A percentile compares a stretch with the other conserved stretches of the same genome.
These are phyloP conservation scores for Ogataea trehalophila DNA, from an alignment of 805 yeast genomes.

Conservation along the genomic window DNA sequence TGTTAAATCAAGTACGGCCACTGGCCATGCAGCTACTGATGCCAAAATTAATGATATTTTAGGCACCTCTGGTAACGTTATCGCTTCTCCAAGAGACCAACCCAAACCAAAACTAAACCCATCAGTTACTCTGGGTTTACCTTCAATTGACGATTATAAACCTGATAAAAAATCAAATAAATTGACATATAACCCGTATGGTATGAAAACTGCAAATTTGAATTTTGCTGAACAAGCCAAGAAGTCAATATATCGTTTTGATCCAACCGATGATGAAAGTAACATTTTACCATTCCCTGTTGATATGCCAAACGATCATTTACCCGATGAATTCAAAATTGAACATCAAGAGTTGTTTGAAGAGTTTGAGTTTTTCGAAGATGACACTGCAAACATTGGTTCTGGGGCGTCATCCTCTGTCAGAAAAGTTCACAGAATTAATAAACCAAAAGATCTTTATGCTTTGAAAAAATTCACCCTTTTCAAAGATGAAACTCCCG, in stretches of 20 bases:
- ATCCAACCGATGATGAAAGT: conserved; percentile 34
- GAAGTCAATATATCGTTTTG: conserved; percentile 10
- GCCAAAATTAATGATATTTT: conserved; percentile 17
- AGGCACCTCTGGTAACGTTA: conserved; percentile 20
- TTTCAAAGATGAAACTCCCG: conserved; percentile 60
- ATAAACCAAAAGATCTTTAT: conserved; percentile 43
- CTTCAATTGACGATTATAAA: conserved; percentile 26
- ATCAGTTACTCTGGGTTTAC: conserved; percentile 22
- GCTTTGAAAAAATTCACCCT: conserved; percentile 68
- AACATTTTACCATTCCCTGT: conserved; percentile 61
- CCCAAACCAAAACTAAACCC: conserved; percentile 7
- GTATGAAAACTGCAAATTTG: conserved; percentile 35
- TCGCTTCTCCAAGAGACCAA: conserved; percentile 20
- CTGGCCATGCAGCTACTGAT: conserved; percentile 11
- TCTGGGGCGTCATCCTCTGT: conserved; percentile 76
- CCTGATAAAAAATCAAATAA: conserved; percentile 24
- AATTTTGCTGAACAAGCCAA: neutral
- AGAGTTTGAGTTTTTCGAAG: conserved; percentile 45
- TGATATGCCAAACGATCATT: conserved; percentile 60
- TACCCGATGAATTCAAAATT: conserved; percentile 56
- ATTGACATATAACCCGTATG: conserved; percentile 64
- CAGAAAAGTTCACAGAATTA: conserved; percentile 40
- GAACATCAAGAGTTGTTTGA: conserved; percentile 49
- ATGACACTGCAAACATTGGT: conserved; percentile 52
- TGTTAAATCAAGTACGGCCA: conserved; percentile 6